phyloP scores from a whole-genome alignment of 192 early-diverging fungal species.

The Coemansia sp. region DNA sequence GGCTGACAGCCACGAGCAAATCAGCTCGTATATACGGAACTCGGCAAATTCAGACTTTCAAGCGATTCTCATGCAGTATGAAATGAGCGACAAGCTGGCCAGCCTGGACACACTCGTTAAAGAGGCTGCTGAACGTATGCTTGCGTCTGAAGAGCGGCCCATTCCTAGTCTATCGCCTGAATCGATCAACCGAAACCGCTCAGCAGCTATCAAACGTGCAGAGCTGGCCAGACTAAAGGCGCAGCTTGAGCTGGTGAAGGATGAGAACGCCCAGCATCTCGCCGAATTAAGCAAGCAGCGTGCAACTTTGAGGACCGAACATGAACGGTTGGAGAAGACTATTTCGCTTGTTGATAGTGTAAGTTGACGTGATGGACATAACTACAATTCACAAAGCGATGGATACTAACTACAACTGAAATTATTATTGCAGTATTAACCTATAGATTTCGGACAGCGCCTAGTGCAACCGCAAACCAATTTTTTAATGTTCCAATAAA shows the following conservation, averaged over 20 bases:
- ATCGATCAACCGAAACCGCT: constrained; percentile 39
- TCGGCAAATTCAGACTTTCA: constrained; percentile 51
- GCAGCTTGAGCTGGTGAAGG: constrained; percentile 23
- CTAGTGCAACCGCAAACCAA: background rate
- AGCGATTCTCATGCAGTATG: constrained; percentile 54
- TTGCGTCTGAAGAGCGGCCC: constrained; percentile 6
- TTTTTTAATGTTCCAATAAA: constrained; percentile 5
- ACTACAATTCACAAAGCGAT: background rate
- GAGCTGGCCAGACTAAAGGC: constrained; percentile 36
- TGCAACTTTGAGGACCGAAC: constrained; percentile 17
- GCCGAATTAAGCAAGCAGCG: constrained; percentile 15
- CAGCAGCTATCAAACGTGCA: constrained; percentile 36
- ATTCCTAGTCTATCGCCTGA: constrained; percentile 40
- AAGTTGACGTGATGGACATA: background rate
- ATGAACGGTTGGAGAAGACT: constrained; percentile 16
- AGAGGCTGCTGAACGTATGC: constrained; percentile 35
- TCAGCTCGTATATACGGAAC: constrained; percentile 51
- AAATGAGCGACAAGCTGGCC: constrained; percentile 40
- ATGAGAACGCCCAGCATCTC: constrained; percentile 27
- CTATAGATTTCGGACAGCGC: background rate
- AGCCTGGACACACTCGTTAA: constrained; percentile 41
- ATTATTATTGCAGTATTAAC: too few relatives aligned
- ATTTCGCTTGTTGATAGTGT: constrained; percentile 19
- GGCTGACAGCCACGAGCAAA: constrained; percentile 48
- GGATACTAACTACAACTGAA: background rate